Base-by-base conservation (phyloP, 2,329 filamentous ascomycete genomes). In the Aspergillus sclerotialis region DNA sequence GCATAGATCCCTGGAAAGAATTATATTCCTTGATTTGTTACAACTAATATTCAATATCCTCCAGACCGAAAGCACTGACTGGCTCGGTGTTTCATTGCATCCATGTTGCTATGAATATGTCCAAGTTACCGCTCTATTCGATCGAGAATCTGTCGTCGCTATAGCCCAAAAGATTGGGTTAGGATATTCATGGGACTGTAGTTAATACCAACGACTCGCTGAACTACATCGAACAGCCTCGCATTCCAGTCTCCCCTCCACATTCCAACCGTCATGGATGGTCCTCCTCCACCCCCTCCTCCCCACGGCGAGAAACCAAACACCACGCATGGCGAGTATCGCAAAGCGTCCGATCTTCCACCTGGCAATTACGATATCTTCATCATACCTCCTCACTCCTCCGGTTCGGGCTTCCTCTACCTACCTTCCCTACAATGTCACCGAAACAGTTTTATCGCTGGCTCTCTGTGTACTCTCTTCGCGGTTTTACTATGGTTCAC, bases 321-420 rank as follows among this genome's bases (percentile, higher is more conserved):
- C 59, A 76, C 76, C 13, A 72, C 77, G 33, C 72, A 76, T 24
- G 68, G 70, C 16, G 58, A 60, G 40, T 64, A 65, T 37, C 60
- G 61, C 37, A 65, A 59, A 41, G 50, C 59, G 5, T 62, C 61
- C 33, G 82, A 84, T 37, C 69, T 95, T 30, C 90, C 90, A 3
- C 74, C 84, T 1, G 89, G 90, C 36, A 93, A 92, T 58, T 96
- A 94, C 64, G 90, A 96, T 68, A 94, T 96, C 56, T 95, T 95
- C 67, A 83, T 95, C 58, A 89, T 96, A 53, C 90, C 90, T 6
- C 86, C 89, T 30, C 88, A 94, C 61, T 90, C 88, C 8, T 75
- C 89, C 5, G 90, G 90, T 34, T 78, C 80, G 0, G 90, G 90
- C 21, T 95, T 95, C 62, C 70, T 96, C 17, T 95, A 96, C 60